Base-by-base conservation (phyloP, 139 green algal genomes). In the Asterochloris sp. region DNA sequence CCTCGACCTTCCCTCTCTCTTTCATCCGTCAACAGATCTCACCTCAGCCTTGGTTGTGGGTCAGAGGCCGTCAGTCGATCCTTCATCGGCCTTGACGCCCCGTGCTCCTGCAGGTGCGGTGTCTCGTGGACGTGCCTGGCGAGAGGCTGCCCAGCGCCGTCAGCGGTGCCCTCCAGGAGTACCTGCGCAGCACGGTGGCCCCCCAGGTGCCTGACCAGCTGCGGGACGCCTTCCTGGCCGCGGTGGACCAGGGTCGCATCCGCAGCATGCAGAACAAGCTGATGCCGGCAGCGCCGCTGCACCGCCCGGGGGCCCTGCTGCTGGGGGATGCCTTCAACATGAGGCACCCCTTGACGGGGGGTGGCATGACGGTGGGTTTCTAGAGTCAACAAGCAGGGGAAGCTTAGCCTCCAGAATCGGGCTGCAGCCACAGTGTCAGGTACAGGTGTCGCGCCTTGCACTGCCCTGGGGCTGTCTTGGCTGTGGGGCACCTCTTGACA, bases 291-390 rank as follows among this genome's bases (percentile, higher is more conserved):
- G 78, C 87, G n/a, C 94, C 94, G 13, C 80, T 97, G 79, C 94
- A 97, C 83, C 88, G 89, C 26, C 87, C 92, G 11, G 93, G 95
- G 26, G 96, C 95, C 0, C 88, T 99, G 79, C 89, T 99, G 76
- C 91, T 99, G 84, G 96, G 96, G 10, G 96, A 99, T 83, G 95
- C 96, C 0, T 99, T 99, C 91, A 99, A 99, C 93, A 99, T 99
- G 96, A 89, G 96, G 11, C 97, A 98, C 86, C 96, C 96, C n/a
- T 87, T 99, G 60, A 98, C 94, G 0, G 94, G 93, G 61, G 92
- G 90, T 28, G 90, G 91, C 84, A 95, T 93, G 91, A 95, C 38
- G 38, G 38, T 54, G 38, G 6, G 38, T 54, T 54, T 6, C 6
- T 54, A 54, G 38, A 2, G n/a, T n/a, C n/a, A n/a, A n/a, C n/a